These are phyloP conservation scores for Symbiodinium pilosum DNA, from an alignment of 73 alveolate genomes.

Conservation along the genomic window DNA sequence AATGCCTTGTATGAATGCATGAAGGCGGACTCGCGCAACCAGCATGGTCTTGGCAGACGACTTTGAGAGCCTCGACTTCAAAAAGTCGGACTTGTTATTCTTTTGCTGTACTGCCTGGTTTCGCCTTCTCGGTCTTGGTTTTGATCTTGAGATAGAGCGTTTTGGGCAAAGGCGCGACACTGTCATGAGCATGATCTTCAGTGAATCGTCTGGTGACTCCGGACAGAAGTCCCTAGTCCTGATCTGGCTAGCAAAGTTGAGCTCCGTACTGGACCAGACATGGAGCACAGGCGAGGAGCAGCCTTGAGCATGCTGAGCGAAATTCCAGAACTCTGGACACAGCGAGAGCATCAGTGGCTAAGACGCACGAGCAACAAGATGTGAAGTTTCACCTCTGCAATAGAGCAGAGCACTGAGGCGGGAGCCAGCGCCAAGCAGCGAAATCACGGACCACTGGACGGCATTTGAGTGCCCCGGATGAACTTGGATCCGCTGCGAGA, in stretches of 20 bases:
- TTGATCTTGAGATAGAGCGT: too few relatives aligned
- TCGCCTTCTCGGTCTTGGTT: background rate
- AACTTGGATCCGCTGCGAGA: too few relatives aligned
- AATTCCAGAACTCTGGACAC: background rate
- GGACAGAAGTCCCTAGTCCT: background rate
- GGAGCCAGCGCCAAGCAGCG: too few relatives aligned
- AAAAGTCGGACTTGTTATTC: background rate
- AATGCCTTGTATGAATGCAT: too few relatives aligned
- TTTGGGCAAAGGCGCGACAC: background rate
- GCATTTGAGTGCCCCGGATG: too few relatives aligned
- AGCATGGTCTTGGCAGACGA: background rate
- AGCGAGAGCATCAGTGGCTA: too few relatives aligned
- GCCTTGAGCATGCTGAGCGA: background rate
- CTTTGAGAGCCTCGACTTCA: background rate
- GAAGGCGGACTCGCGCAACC: background rate
- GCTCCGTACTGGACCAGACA: too few relatives aligned
- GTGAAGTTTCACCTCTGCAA: too few relatives aligned
- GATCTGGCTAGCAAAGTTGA: too few relatives aligned
- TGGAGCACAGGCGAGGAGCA: background rate
- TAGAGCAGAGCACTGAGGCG: too few relatives aligned
- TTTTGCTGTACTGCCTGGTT: background rate
- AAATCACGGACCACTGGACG: too few relatives aligned
- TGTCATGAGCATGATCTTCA: background rate
- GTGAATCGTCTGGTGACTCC: background rate
- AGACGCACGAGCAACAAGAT: too few relatives aligned